Evolutionary conservation across 1,284 basidiomycete genomes (phyloP).

Genomic region (Leucocoprinus gongylophorus): DNA sequence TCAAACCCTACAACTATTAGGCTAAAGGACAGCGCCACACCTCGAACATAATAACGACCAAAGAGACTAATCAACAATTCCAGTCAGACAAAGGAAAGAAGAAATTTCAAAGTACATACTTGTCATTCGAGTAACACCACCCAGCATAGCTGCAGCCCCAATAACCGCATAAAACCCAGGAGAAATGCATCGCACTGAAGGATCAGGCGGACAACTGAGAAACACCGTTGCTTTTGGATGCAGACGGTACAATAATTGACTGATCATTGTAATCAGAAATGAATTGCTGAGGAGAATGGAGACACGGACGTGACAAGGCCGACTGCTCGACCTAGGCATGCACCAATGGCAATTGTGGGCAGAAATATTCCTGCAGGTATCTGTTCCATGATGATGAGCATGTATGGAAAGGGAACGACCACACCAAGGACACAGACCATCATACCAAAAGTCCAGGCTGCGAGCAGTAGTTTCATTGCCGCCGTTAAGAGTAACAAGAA

Average conservation of each 20-base stretch:
- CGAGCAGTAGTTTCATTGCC: slow-evolving; percentile 51
- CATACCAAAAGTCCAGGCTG: slow-evolving; percentile 73
- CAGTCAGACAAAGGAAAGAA: background rate
- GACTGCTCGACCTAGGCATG: slow-evolving; percentile 60
- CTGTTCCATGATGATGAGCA: slow-evolving; percentile 25
- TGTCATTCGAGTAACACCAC: slow-evolving; percentile 77
- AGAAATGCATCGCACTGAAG: slow-evolving; percentile 60
- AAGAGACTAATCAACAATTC: slow-evolving; percentile 42
- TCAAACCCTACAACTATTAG: background rate
- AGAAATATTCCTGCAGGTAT: slow-evolving; percentile 70
- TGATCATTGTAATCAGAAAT: slow-evolving; percentile 21
- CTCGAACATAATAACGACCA: slow-evolving; percentile 71
- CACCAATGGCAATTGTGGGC: slow-evolving; percentile 67
- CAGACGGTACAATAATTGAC: slow-evolving; percentile 55
- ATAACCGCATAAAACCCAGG: slow-evolving; percentile 82
- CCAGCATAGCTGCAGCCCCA: slow-evolving; percentile 75
- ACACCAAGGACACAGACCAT: slow-evolving; percentile 39
- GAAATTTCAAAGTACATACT: slow-evolving; percentile 35
- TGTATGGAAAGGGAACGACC: background rate
- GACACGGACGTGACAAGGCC: slow-evolving; percentile 56
- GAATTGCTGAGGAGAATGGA: background rate
- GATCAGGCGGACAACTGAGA: slow-evolving; percentile 62
- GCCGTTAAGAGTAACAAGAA: slow-evolving; percentile 60
- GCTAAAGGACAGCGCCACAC: slow-evolving; percentile 23
- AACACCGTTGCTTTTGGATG: slow-evolving; percentile 64